phyloP scores from a whole-genome alignment of 1,284 basidiomycete genomes.

The Entoloma clypeatum region DNA sequence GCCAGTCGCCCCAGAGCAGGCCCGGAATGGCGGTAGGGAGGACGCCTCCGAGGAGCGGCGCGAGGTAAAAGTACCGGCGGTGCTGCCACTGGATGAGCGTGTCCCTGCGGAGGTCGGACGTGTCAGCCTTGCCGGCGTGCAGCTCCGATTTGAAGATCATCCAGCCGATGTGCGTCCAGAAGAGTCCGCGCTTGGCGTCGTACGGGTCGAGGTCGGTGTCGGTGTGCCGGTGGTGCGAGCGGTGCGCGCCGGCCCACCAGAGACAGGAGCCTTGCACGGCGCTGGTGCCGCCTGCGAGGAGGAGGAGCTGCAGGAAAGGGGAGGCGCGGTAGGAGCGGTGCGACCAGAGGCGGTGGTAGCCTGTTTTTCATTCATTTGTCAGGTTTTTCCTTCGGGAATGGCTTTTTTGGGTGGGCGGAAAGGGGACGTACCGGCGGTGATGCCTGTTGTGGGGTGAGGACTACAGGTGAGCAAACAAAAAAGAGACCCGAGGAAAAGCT shows the following conservation, averaged over 20 bases:
- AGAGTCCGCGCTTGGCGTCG: constrained; percentile 74
- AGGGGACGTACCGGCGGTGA: constrained; percentile 52
- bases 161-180: constrained; percentile 91
- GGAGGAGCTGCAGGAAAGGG: constrained; percentile 66
- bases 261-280: constrained; percentile 87
- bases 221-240: constrained; percentile 84
- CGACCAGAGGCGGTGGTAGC: constrained; percentile 91
- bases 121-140: constrained; percentile 74
- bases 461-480: too few species aligned
- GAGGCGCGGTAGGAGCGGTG: constrained; percentile 87
- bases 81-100: constrained; percentile 83
- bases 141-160: constrained; percentile 80
- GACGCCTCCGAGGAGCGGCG: constrained; percentile 65
- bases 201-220: constrained; percentile 93
- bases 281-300: constrained; percentile 78
- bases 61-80: constrained; percentile 66
- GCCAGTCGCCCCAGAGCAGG: constrained; percentile 78
- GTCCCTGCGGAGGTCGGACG: constrained; percentile 77
- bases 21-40: constrained; percentile 78
- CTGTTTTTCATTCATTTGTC: constrained; percentile 39
- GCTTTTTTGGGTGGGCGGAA: constrained; percentile 6
- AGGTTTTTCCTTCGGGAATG: constrained; percentile 7
- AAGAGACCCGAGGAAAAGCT: constrained; percentile 19
- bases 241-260: constrained; percentile 92
- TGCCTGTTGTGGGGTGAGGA: too few species aligned